Conservation (phyloP, 1,139 yeast genomes). For the Geotrichum fermentans region DNA sequence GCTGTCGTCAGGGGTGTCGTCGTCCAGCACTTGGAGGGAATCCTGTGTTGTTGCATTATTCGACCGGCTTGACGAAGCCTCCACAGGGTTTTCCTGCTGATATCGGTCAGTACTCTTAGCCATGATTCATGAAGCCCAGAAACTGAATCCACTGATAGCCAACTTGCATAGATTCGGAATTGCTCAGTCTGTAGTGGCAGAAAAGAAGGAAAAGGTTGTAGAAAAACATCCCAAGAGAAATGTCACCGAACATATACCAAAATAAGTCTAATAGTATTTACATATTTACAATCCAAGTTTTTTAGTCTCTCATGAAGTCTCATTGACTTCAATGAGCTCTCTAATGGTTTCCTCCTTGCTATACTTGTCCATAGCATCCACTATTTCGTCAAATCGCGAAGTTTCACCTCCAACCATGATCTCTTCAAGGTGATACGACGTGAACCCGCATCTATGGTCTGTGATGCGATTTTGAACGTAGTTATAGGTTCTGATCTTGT, state of each 20-base stretch:
- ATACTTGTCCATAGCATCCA: constrained; percentile 48
- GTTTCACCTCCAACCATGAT: constrained; percentile 59
- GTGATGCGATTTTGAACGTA: constrained; percentile 89
- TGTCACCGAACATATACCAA: neutral
- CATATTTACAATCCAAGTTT: no score
- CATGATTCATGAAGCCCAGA: neutral
- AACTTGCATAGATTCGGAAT: no score
- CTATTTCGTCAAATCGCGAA: constrained; percentile 53
- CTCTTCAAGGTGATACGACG: constrained; percentile 74
- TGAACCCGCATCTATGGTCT: constrained; percentile 83
- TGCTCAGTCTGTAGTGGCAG: no score
- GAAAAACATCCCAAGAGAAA: neutral
- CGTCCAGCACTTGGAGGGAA: neutral
- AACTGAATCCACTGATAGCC: no score
- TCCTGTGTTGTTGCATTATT: no score
- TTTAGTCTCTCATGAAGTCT: no score
- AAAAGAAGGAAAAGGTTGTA: no score
- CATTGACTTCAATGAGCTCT: constrained; percentile 30
- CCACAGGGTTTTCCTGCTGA: neutral
- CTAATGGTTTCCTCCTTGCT: constrained; percentile 47
- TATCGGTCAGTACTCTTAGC: neutral
- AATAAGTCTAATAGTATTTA: no score
- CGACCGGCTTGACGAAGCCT: neutral
- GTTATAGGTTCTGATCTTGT: constrained; percentile 89
- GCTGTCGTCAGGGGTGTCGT: neutral